Base-by-base conservation (phyloP, 2,329 filamentous ascomycete genomes). In the Exophiala xenobiotica region DNA sequence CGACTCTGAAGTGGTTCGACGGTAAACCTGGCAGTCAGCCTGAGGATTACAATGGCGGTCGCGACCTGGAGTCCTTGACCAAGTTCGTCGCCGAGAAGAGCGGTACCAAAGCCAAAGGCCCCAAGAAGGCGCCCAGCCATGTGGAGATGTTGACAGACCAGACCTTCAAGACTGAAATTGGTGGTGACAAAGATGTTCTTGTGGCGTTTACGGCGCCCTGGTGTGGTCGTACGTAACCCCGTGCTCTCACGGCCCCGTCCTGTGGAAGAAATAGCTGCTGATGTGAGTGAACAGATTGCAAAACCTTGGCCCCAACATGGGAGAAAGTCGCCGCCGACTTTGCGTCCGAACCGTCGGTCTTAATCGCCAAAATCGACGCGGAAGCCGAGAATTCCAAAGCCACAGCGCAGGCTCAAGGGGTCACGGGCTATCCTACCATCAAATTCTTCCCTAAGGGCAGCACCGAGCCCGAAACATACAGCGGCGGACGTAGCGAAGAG, bases 131-230 rank as follows among this genome's bases (percentile, higher is more conserved):
- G 63, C 83, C 86, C 14, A 95, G 87, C 71, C 74, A 82, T 54
- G 87, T 99, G 7, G 80, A 84, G 64, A 85, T 88, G 74, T 78
- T 99, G 70, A 90, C 81, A 44, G 90, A 97, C 66, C 71, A 78
- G 62, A 83, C 82, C 53, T 97, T 97, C 74, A 82, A 84, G 71
- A 76, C 85, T 68, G 77, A 81, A 53, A 78, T 96, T 74, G 92
- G 92, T 58, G 78, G 83, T 45, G 88, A 95, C 58, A 90, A 95
- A 80, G 79, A 95, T 71, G 89, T 95, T 16, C 73, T 99, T 49
- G 91, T 99, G 68, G 91, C 95, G 39, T 99, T 99, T 73, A 99
- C 95, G 63, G 92, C 93, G 46, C 91, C 93, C 46, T 97, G 92
- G 93, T 99, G 93, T 74, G 92, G 92, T 71, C 92, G 93, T 97